These are phyloP conservation scores for Calonectria pseudoturangicola DNA, from an alignment of 2,329 filamentous ascomycete species.

Conservation along the genomic window DNA sequence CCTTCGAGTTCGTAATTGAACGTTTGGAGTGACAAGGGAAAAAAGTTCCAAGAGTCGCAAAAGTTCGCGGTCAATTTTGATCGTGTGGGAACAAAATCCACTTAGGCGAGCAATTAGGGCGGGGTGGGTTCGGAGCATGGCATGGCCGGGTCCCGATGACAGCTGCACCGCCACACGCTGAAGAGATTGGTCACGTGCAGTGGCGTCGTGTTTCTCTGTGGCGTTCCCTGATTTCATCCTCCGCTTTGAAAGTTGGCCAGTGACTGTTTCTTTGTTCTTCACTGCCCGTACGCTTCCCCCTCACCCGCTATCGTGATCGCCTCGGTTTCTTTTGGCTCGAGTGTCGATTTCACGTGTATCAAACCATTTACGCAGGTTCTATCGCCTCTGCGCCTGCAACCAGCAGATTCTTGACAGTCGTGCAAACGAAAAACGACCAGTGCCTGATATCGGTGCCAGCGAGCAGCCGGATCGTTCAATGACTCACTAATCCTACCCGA, in stretches of 20 bases:
- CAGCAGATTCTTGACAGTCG: constrained; percentile 41
- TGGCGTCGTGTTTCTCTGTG: constrained; percentile 46
- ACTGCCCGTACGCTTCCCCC: constrained; percentile 48
- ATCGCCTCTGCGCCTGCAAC: constrained; percentile 51
- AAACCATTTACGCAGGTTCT: constrained; percentile 46
- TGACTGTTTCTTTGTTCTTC: constrained; percentile 53
- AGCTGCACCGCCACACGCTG: constrained; percentile 52
- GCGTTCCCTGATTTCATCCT: constrained; percentile 53
- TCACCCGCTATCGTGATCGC: constrained; percentile 51
- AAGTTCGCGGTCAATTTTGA: constrained; percentile 56
- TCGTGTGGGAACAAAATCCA: constrained; percentile 58
- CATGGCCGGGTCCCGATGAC: constrained; percentile 10
- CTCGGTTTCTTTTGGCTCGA: constrained; percentile 44
- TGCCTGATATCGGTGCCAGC: constrained; percentile 31
- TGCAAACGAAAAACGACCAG: constrained; percentile 47
- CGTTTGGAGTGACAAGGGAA: constrained; percentile 57
- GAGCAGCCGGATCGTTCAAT: constrained; percentile 49
- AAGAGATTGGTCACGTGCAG: constrained; percentile 43
- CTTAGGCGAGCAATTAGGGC: constrained; percentile 48
- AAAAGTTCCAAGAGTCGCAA: constrained; percentile 54
- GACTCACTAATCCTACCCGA: constrained; percentile 52
- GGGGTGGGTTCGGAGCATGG: constrained; percentile 48
- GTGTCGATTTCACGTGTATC: constrained; percentile 49
- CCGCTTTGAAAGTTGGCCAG: constrained; percentile 54
- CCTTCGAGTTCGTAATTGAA: constrained; percentile 87